phyloP scores from a whole-genome alignment of 768 basidiomycete species.

The Leccinum variicolor region DNA sequence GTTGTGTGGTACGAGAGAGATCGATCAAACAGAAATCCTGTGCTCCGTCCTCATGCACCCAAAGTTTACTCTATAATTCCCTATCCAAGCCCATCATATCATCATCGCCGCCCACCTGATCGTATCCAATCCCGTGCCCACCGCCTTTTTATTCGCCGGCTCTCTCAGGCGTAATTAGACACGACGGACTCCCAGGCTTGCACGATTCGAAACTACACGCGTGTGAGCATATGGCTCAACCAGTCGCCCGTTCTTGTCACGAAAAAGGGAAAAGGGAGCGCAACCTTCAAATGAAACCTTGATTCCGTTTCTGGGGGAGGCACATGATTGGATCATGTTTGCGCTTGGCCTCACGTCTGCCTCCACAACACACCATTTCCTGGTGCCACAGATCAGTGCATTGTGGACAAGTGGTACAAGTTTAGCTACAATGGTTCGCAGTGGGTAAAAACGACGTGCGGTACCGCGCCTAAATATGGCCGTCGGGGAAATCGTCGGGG shows the following conservation, averaged over 20 bases:
- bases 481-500: background rate
- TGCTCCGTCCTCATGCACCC: background rate
- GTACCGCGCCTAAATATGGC: conserved; percentile 17
- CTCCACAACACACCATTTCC: background rate
- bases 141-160: background rate
- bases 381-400: background rate
- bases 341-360: conserved; percentile 3
- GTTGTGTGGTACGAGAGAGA: background rate
- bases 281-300: conserved; percentile 15
- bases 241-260: background rate
- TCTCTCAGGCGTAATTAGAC: conserved; percentile 19
- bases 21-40: background rate
- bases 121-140: background rate
- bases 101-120: background rate
- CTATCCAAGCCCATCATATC: conserved; percentile 1
- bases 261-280: background rate
- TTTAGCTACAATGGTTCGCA: conserved; percentile 5
- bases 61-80: background rate
- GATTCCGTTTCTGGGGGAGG: conserved; percentile 13
- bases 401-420: conserved; percentile 1
- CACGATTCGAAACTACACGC: conserved; percentile 2
- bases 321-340: background rate
- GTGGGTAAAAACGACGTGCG: conserved; percentile 4
- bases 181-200: conserved; percentile 21
- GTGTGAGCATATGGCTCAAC: conserved; percentile 22